A percentile compares a stretch with the other conserved stretches of the same genome.
Conservation (phyloP, 768 basidiomycete genomes). For the Russula sp. region DNA sequence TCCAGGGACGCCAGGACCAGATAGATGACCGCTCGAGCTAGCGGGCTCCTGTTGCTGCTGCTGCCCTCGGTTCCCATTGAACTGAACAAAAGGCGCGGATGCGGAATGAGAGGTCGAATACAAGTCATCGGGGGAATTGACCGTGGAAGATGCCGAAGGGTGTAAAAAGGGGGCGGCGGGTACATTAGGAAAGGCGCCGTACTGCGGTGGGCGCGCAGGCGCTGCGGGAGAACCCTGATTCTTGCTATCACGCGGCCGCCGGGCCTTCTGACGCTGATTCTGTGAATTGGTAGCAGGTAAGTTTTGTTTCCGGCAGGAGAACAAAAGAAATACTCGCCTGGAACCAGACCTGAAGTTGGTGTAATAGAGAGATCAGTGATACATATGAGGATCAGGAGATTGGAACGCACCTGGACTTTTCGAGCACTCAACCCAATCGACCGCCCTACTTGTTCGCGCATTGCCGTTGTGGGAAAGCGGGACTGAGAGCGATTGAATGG, state of each 20-base stretch:
- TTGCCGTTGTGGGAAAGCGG: conserved; percentile 82
- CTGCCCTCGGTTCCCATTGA: conserved; percentile 6
- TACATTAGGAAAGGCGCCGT: conserved; percentile 55
- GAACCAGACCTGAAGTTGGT: conserved; percentile 75
- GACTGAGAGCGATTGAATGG: conserved; percentile 47
- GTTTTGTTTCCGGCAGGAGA: conserved; percentile 16
- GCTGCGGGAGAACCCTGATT: conserved; percentile 50
- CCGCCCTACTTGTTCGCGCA: conserved; percentile 84
- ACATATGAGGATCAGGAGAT: conserved; percentile 15
- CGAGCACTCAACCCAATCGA: conserved; percentile 86
- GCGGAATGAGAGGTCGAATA: conserved; percentile 2
- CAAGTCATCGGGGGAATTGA: conserved; percentile 30
- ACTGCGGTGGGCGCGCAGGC: conserved; percentile 55
- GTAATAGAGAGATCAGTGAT: conserved; percentile 22
- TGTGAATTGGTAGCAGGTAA: conserved; percentile 35
- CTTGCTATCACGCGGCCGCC: conserved; percentile 54
- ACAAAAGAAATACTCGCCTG: conserved; percentile 52
- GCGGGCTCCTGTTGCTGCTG: not conserved
- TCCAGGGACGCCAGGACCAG: conserved; percentile 31
- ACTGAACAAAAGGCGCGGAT: conserved; percentile 11
- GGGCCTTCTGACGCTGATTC: conserved; percentile 88
- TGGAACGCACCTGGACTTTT: conserved; percentile 75
- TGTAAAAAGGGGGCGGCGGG: conserved; percentile 35
- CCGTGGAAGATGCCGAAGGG: conserved; percentile 35
- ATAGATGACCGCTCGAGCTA: conserved; percentile 16